phyloP scores from a whole-genome alignment of 345 rosid genomes.

The Bruguiera sexangula region DNA sequence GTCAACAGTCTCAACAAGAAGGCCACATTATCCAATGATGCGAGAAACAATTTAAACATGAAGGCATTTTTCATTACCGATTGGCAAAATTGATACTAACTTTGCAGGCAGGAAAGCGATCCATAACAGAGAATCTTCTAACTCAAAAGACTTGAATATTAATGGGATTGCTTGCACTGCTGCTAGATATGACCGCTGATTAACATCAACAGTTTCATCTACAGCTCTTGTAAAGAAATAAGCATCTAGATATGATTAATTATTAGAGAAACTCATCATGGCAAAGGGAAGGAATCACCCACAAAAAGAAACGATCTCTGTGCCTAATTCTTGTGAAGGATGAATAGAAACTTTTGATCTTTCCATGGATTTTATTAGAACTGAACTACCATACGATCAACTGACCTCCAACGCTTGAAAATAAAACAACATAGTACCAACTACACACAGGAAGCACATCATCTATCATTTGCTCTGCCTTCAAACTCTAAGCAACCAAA shows the following conservation, averaged over 20 bases:
- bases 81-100: not conserved
- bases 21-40: not conserved
- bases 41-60: not conserved
- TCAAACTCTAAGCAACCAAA: not conserved
- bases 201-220: not conserved
- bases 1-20: not conserved
- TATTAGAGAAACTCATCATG: too few species aligned
- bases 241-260: too few species aligned
- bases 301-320: too few species aligned
- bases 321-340: too few species aligned
- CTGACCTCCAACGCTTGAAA: too few species aligned
- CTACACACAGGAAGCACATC: not conserved
- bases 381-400: too few species aligned
- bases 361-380: too few species aligned
- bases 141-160: not conserved
- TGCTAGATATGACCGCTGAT: not conserved
- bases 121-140: not conserved
- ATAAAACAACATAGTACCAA: too few species aligned
- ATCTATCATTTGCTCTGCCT: too few species aligned
- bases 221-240: not conserved
- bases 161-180: not conserved
- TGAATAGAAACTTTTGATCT: too few species aligned
- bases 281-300: too few species aligned
- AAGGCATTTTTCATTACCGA: not conserved
- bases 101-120: not conserved